phyloP scores from a whole-genome alignment of 2,329 filamentous ascomycete genomes.

The Xylaria arbuscula region DNA sequence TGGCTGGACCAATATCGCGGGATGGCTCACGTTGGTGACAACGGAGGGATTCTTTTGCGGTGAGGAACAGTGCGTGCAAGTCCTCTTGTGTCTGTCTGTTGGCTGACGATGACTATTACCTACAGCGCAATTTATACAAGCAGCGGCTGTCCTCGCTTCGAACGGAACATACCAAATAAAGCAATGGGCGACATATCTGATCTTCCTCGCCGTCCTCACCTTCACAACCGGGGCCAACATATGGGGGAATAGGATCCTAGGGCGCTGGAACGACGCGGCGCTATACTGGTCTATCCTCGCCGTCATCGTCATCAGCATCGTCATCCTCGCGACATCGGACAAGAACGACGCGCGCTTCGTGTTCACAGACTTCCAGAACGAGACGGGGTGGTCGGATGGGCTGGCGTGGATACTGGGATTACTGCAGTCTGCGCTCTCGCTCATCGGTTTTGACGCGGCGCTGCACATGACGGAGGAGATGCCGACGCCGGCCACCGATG shows the following conservation, averaged over 20 bases:
- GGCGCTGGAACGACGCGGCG: slow-evolving; percentile 56
- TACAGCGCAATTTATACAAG: slow-evolving; percentile 57
- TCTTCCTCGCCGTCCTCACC: slow-evolving; percentile 55
- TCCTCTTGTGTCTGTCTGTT: neutral
- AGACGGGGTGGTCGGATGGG: slow-evolving; percentile 59
- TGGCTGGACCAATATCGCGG: slow-evolving; percentile 59
- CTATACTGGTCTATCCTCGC: slow-evolving; percentile 57
- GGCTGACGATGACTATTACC: neutral
- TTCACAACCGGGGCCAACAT: slow-evolving; percentile 55
- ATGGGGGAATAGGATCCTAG: slow-evolving; percentile 56
- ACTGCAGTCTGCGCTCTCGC: slow-evolving; percentile 54
- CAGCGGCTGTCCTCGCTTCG: slow-evolving; percentile 55
- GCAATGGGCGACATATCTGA: slow-evolving; percentile 56
- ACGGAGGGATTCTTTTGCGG: slow-evolving; percentile 58
- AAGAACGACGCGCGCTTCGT: slow-evolving; percentile 58
- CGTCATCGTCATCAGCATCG: slow-evolving; percentile 57
- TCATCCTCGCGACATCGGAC: slow-evolving; percentile 54
- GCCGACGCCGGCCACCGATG: slow-evolving; percentile 55
- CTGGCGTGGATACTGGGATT: slow-evolving; percentile 61
- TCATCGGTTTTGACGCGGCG: slow-evolving; percentile 58
- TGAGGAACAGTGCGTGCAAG: slow-evolving; percentile 30
- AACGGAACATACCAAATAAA: slow-evolving; percentile 53
- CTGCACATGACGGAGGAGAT: slow-evolving; percentile 61
- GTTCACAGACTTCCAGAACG: slow-evolving; percentile 58
- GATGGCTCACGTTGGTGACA: slow-evolving; percentile 59